Evolutionary conservation across 1,284 basidiomycete species (phyloP).

Genomic region (Cutaneotrichosporon cutaneum): DNA sequence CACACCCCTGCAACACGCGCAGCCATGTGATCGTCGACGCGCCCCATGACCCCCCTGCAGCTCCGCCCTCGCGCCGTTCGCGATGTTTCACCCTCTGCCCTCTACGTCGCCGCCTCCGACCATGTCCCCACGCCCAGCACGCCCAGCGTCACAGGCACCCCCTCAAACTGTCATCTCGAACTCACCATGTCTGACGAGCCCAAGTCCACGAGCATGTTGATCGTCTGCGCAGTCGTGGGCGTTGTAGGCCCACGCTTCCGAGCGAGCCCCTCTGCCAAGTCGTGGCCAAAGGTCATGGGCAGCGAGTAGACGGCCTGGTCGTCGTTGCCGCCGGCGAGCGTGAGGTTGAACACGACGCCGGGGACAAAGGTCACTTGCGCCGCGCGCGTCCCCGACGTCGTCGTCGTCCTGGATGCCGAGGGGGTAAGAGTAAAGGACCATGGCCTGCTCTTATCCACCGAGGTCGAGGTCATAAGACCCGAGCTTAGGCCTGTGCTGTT

Average conservation of each 20-base stretch:
- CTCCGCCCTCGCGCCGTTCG: too few relatives aligned
- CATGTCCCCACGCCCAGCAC: not conserved
- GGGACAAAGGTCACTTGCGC: constrained; percentile 38
- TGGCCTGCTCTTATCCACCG: constrained; percentile 11
- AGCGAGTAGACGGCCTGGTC: constrained; percentile 43
- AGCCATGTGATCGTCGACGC: too few relatives aligned
- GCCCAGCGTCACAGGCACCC: not conserved
- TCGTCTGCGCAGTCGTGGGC: constrained; percentile 28
- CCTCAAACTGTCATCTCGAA: constrained; percentile 6
- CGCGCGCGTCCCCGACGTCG: constrained; percentile 13
- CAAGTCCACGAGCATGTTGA: constrained; percentile 50
- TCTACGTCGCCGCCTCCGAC: not conserved
- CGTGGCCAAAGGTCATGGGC: constrained; percentile 41
- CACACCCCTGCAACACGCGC: too few relatives aligned
- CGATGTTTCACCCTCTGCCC: too few relatives aligned
- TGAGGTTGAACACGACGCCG: constrained; percentile 41
- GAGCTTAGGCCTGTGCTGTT: not conserved
- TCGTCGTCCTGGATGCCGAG: constrained; percentile 18
- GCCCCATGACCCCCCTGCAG: too few relatives aligned
- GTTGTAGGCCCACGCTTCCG: constrained; percentile 5
- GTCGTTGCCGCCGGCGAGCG: constrained; percentile 35
- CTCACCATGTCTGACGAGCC: constrained; percentile 52
- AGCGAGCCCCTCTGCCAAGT: not conserved
- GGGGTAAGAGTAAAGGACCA: constrained; percentile 20
- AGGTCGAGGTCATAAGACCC: not conserved